phyloP scores from a whole-genome alignment of 2,329 filamentous ascomycete species.

The Stemphylium lycopersici region DNA sequence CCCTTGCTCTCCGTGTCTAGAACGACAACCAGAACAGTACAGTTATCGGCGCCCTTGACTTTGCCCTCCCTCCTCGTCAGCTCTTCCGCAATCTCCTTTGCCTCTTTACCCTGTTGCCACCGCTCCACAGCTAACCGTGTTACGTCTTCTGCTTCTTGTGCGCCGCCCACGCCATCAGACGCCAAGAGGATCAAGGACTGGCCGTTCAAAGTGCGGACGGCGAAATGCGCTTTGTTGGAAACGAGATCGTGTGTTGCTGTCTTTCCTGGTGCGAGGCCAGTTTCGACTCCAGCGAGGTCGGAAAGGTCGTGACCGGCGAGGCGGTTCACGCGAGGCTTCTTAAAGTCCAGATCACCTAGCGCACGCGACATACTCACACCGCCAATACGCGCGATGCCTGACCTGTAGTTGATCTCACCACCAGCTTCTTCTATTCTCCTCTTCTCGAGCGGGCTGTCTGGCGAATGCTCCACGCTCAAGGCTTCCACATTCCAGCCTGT shows the following conservation, averaged over 20 bases:
- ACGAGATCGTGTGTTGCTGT: slow-evolving; percentile 28
- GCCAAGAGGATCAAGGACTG: slow-evolving; percentile 28
- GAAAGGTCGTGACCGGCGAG: slow-evolving; percentile 32
- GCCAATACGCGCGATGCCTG: slow-evolving; percentile 30
- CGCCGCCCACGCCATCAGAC: slow-evolving; percentile 31
- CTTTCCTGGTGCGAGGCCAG: slow-evolving; percentile 30
- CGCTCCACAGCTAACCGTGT: slow-evolving; percentile 23
- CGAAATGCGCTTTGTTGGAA: slow-evolving; percentile 32
- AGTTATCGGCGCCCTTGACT: slow-evolving; percentile 29
- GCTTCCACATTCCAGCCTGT: slow-evolving; percentile 25
- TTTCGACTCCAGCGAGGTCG: slow-evolving; percentile 31
- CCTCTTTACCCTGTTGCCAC: slow-evolving; percentile 19
- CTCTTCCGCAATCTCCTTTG: slow-evolving; percentile 26
- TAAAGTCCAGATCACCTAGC: slow-evolving; percentile 30
- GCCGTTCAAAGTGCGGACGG: slow-evolving; percentile 20
- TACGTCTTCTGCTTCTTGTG: slow-evolving; percentile 23
- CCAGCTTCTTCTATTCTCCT: slow-evolving; percentile 31
- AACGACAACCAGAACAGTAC: slow-evolving; percentile 28
- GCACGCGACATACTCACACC: slow-evolving; percentile 35
- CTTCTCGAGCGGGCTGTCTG: slow-evolving; percentile 26
- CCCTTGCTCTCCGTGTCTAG: slow-evolving; percentile 22
- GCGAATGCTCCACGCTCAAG: slow-evolving; percentile 28
- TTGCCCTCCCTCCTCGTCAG: slow-evolving; percentile 21
- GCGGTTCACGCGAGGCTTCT: slow-evolving; percentile 32
- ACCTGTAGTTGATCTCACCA: slow-evolving; percentile 29